Base-by-base conservation (phyloP, 805 yeast species). In the Candida taoyuanica region DNA sequence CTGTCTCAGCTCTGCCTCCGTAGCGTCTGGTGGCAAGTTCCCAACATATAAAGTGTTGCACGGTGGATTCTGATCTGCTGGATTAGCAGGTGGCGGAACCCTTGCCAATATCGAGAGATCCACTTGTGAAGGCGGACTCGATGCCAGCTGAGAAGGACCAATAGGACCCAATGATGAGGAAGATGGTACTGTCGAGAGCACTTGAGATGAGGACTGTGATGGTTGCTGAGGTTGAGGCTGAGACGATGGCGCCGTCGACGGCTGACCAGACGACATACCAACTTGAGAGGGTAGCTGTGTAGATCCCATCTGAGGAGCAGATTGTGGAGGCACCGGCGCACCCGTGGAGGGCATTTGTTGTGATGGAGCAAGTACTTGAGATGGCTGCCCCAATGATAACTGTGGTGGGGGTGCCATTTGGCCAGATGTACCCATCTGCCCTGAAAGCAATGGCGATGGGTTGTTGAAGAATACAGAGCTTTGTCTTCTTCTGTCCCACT, bases 51-150 rank as follows among this genome's bases (percentile, higher is more conserved):
- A 68, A 0, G 98, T 93, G 60, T 93, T 93, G 65, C 98, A 93
- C 7, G 98, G 98, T 4, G 98, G 98, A 58, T 93, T 93, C 64
- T 93, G 98, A 62, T 93, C 98, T 2, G 98, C 98, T 6, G 98
- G 98, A 55, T 91, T 91, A 1, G 96, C 96, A 6, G 94, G 95
- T 5, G 91, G 88, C 12, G 93, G 94, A 21, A 85, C 88, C 47
- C 87, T 65, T 0, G 91, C 88, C 33, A 85, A 63, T 32, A 84
- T 64, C 0, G 88, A 80, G 46, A 84, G 67, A 56, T 84, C 93
- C 65, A 73, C 67, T 39, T 67, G 71, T 6, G 71, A 63, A 0
- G 58, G 42, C 15, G 41, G 46, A 24, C 21, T 34, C 9, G 50
- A 36, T 9, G 42, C 26, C 4, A 7, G 34, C 37, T 34, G 25